Conservation (phyloP, 768 basidiomycete genomes). For the Tricholoma flavovirens region DNA sequence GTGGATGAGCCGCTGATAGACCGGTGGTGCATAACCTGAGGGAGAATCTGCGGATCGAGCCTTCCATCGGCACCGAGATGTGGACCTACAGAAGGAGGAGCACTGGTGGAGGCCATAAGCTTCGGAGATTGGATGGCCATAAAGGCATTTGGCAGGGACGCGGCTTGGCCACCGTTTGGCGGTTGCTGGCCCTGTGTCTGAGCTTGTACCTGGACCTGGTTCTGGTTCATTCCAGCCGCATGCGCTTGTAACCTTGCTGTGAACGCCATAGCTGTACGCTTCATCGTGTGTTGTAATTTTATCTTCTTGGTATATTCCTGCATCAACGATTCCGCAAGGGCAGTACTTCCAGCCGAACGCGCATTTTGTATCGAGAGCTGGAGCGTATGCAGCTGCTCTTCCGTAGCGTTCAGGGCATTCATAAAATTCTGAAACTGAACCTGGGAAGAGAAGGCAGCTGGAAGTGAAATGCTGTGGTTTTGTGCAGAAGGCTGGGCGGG, state of each 20-base stretch:
- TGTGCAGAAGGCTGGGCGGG: background rate
- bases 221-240: constrained; percentile 4
- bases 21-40: constrained; percentile 18
- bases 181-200: background rate
- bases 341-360: constrained; percentile 5
- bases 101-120: background rate
- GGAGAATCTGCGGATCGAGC: constrained; percentile 20
- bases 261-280: background rate
- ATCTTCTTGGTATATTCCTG: constrained; percentile 11
- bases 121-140: background rate
- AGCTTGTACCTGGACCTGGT: constrained; percentile 1
- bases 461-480: background rate
- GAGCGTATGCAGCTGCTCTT: constrained; percentile 7
- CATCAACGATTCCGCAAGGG: constrained; percentile 6
- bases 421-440: constrained; percentile 1
- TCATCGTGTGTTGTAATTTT: constrained; percentile 5
- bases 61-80: constrained; percentile 1
- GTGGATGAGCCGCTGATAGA: constrained; percentile 9
- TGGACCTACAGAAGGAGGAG: background rate
- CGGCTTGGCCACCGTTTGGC: background rate
- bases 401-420: background rate
- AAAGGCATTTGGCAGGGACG: background rate
- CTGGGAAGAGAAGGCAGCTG: background rate
- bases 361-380: constrained; percentile 6
- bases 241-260: background rate